Base-by-base conservation (phyloP, 78 protist genomes). In the slime mould (Dictyostelium discoideum) region DNA sequence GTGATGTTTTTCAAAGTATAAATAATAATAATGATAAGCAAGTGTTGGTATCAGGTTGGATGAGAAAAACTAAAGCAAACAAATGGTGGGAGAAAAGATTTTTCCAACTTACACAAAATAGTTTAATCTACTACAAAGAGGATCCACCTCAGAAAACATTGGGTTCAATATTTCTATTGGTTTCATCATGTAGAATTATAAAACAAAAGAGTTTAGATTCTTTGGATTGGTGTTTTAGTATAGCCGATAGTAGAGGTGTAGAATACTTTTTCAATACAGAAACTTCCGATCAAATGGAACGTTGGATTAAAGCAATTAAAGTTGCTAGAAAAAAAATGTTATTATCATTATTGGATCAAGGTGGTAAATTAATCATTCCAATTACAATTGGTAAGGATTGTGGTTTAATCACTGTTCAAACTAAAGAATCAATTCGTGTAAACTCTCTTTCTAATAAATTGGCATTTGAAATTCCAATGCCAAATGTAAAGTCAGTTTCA, bases 261-360 rank as follows among this genome's bases (percentile, higher is more conserved):
- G 95, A 90, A 72, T 90, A 90, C 39, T 90, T 90, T 44, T 90
- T 90, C 74, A 90, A 90, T 39, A 90, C 95, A 18, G 95, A 90
- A 72, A 90, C 95, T 5, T 67, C 84, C 22, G 95, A 90, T 82
- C 95, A 90, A 73, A 90, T 90, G 95, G 95, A 90, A 44, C 87
- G 95, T 73, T 90, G 95, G 95, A 90, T 90, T 1, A 82, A 80
- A 48, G 84, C 85, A 8, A 67, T 90, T 50, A 90, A 90, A 72
- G 8, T 50, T 8, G 95, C 95, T 1, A 63, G 95, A 46, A 90
- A 90, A 73, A 90, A 83, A 82, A 72, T 79, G 73, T 44, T 90
- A 29, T 48, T 90, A 26, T 24, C 80, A 29, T 39, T 82, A 54
- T 82, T 90, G 40, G 88, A 90, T 13, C 88, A 81, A 83, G 88